Percentiles rank a stretch among this genome's conserved stretches.
Evolutionary conservation across 2,329 filamentous ascomycete genomes (phyloP).

Genomic region (Curvularia spicifera): DNA sequence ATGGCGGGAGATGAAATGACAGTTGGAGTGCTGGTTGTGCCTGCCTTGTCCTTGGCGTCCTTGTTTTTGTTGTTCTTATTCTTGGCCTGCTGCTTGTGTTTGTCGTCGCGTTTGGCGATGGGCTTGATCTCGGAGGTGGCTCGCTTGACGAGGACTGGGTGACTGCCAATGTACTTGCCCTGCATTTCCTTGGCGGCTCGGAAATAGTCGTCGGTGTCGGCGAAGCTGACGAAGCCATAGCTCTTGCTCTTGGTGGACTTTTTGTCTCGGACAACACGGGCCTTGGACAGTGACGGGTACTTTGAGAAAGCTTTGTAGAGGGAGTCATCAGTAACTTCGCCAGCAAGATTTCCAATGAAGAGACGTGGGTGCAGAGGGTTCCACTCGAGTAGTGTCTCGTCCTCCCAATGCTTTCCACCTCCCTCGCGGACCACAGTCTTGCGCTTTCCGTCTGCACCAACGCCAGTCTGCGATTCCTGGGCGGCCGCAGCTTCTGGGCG

Average conservation of each 20-base stretch:
- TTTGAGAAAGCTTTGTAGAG: conserved; percentile 90
- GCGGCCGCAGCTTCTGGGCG: conserved; percentile 39
- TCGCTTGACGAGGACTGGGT: conserved; percentile 85
- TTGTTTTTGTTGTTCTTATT: conserved; percentile 58
- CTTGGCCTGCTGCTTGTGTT: conserved; percentile 49
- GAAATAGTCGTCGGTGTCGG: conserved; percentile 95
- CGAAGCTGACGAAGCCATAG: conserved; percentile 95
- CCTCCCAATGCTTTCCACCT: conserved; percentile 91
- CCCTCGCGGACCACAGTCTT: conserved; percentile 89
- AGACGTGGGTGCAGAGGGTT: conserved; percentile 92
- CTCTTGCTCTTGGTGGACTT: conserved; percentile 95
- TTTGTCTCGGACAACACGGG: conserved; percentile 93
- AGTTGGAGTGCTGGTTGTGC: conserved; percentile 18
- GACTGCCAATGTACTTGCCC: conserved; percentile 98
- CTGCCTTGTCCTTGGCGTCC: conserved; percentile 40
- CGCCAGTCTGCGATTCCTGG: conserved; percentile 56
- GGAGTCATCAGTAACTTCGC: conserved; percentile 96
- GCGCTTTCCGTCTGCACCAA: conserved; percentile 65
- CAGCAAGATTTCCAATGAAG: conserved; percentile 95
- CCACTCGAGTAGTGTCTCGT: conserved; percentile 90
- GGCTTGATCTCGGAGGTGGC: conserved; percentile 91
- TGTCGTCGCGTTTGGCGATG: conserved; percentile 61
- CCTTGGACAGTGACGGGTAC: conserved; percentile 88
- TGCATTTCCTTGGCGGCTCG: conserved; percentile 97
- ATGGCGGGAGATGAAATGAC: conserved; percentile 27